These are phyloP conservation scores for Penicillium griseofulvum DNA, from an alignment of 2,329 filamentous ascomycete species.

Conservation along the genomic window DNA sequence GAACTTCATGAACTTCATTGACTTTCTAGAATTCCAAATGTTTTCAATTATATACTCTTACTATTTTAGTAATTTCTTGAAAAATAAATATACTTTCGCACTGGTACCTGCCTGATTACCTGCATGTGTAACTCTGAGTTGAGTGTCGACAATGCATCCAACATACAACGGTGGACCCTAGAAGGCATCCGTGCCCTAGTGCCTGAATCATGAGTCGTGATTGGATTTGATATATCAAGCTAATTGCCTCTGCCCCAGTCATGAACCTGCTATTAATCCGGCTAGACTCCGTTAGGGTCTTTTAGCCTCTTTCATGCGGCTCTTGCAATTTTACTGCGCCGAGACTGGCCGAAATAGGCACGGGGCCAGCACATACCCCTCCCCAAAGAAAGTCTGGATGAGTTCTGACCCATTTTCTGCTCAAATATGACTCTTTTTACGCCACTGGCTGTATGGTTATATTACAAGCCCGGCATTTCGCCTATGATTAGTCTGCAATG, in stretches of 20 bases:
- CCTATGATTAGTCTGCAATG: background rate
- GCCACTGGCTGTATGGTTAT: background rate
- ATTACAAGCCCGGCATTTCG: background rate
- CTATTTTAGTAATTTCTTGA: background rate
- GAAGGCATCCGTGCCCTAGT: background rate
- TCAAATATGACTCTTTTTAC: background rate
- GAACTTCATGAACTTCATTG: too few relatives aligned
- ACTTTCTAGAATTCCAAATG: too few relatives aligned
- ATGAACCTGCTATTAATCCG: constrained; percentile 5
- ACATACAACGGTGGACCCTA: background rate
- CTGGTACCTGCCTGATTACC: too few relatives aligned
- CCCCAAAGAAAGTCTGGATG: background rate
- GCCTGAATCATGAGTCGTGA: background rate
- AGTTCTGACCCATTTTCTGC: background rate
- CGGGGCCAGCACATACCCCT: background rate
- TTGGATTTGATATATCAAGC: background rate
- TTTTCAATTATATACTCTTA: background rate
- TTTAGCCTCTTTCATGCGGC: constrained; percentile 18
- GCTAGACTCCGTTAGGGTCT: constrained; percentile 5
- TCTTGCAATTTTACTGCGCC: constrained; percentile 14
- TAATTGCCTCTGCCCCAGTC: constrained; percentile 2
- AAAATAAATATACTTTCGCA: too few relatives aligned
- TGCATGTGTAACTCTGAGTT: too few relatives aligned
- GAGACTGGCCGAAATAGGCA: background rate
- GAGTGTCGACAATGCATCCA: background rate